Base-by-base conservation (phyloP, 352 stramenopile genomes). In the Phytophthora brassicae region DNA sequence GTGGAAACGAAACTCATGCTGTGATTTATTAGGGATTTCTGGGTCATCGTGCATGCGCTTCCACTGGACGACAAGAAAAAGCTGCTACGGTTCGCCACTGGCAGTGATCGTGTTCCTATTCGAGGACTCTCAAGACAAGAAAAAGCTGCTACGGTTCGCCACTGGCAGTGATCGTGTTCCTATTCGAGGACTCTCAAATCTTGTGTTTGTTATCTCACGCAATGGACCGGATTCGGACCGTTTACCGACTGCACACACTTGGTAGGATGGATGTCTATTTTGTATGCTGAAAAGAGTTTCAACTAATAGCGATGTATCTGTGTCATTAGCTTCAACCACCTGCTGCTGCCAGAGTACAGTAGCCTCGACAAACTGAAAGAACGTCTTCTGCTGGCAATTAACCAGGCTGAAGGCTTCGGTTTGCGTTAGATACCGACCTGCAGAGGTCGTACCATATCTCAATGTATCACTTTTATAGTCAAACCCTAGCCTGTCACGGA, bases 211-310 rank as follows among this genome's bases (percentile, higher is more conserved):
- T 2, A 92, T 97, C 31, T 94, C 85, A 1, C 72, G 83, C 42
- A 94, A 94, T 36, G 89, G 89, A 1, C 69, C 86, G 4, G 89
- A 96, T 68, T 90, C 77, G 28, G 84, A 89, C 38, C 75, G 83
- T n/a, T 65, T 97, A 20, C 89, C 89, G 7, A 93, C 84, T 17
- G 82, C 86, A 7, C 88, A 96, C 60, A 97, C 89, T 2, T 97
- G 89, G 83, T 92, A 57, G 22, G 67, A 56, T 11, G 43, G 24
- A 36, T 64, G 35, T 35, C 55, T 45, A 45, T 43, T 19, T 35
- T 50, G 22, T 22, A 36, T 16, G 7, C 11, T 42, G 16, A 49
- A 8, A 14, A n/a, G 41, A 16, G 39, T 8, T 29, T 14, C 8
- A 58, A 31, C 58, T 68, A 53, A 64, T 35, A 43, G n/a, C 23